A percentile compares a stretch with the other conserved stretches of the same genome.
phyloP scores from a whole-genome alignment of 352 stramenopile genomes.

The Hyaloperonospora arabidopsidis region DNA sequence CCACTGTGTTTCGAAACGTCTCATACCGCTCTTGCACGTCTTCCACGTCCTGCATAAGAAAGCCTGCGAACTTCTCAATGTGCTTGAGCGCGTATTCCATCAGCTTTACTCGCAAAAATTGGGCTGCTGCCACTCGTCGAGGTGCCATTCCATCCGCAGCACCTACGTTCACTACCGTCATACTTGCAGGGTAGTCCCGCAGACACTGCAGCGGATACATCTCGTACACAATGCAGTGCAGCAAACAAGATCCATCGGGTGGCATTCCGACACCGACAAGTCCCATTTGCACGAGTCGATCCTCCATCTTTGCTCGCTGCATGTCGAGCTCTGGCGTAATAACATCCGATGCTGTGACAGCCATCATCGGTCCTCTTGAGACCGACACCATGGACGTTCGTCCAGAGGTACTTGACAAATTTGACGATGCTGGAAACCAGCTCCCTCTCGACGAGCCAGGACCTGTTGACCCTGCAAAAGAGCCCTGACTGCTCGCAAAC shows the following conservation, averaged over 20 bases:
- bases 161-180: conserved; percentile 77
- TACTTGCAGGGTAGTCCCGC: conserved; percentile 54
- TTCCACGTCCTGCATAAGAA: conserved; percentile 67
- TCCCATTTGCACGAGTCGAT: conserved; percentile 48
- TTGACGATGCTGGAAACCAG: conserved; percentile 48
- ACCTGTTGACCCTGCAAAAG: conserved; percentile 24
- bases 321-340: conserved; percentile 66
- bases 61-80: conserved; percentile 42
- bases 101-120: conserved; percentile 53
- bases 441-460: conserved; percentile 34
- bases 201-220: conserved; percentile 79
- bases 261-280: conserved; percentile 75
- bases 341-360: conserved; percentile 51
- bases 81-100: conserved; percentile 74
- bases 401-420: conserved; percentile 18
- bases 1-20: conserved; percentile 54
- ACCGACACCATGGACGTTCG: conserved; percentile 23
- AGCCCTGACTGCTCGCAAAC: conserved; percentile 22
- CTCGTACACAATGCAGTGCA: conserved; percentile 81
- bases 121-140: conserved; percentile 52
- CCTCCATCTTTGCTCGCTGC: conserved; percentile 73
- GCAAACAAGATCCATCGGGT: conserved; percentile 68
- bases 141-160: conserved; percentile 70
- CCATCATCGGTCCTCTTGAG: conserved; percentile 46
- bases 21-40: conserved; percentile 67